A percentile compares a stretch with the other conserved stretches of the same genome.
Conservation (phyloP, 768 basidiomycete species). For the Phaeotremella fagi region DNA sequence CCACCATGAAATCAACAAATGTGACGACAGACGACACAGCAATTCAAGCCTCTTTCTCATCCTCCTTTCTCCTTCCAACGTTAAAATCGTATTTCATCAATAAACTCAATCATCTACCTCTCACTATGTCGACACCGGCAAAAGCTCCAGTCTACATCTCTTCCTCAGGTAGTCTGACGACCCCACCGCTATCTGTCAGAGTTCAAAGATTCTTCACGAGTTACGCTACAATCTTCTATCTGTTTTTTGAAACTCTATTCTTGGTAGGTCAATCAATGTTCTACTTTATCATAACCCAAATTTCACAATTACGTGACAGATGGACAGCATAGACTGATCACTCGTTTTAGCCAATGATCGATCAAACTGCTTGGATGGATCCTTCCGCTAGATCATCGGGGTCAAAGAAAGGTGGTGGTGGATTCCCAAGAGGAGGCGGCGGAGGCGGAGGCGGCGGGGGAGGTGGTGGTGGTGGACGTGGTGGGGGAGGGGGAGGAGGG, state of each 20-base stretch:
- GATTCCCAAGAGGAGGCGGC: slow-evolving; percentile 5
- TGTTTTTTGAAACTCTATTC: slow-evolving; percentile 38
- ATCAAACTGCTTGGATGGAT: slow-evolving; percentile 29
- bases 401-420: not conserved
- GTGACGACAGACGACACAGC: too few relatives aligned
- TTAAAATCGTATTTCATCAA: too few relatives aligned
- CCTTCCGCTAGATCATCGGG: slow-evolving; percentile 11
- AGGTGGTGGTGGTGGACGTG: slow-evolving; percentile 15
- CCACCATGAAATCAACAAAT: too few relatives aligned
- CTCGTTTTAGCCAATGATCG: slow-evolving; percentile 27
- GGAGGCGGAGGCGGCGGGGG: slow-evolving; percentile 11
- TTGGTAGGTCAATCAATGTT: slow-evolving; percentile 17
- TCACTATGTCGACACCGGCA: not conserved
- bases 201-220: slow-evolving; percentile 6
- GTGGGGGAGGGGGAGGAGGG: slow-evolving; percentile 25
- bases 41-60: not conserved
- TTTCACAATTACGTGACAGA: not conserved
- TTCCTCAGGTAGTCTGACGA: slow-evolving; percentile 28
- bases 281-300: not conserved
- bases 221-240: slow-evolving; percentile 22
- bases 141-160: slow-evolving; percentile 33
- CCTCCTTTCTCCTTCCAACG: not conserved
- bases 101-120: slow-evolving; percentile 17
- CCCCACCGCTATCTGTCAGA: slow-evolving; percentile 21
- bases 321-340: not conserved